Base-by-base conservation (phyloP, 2,329 filamentous ascomycete species). In the Cladosporium sp. region DNA sequence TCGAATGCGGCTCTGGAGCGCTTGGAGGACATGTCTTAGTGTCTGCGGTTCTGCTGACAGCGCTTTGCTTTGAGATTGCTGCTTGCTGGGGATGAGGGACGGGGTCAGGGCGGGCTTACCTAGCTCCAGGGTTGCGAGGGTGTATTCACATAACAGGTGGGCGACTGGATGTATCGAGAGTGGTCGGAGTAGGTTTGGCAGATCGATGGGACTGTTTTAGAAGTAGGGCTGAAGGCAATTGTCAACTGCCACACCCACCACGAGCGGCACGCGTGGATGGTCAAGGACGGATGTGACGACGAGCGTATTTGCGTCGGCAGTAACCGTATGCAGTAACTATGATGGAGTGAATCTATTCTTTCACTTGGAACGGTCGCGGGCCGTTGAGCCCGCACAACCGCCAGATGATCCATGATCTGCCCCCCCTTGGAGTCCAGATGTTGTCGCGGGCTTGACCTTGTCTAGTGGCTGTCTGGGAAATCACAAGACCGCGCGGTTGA, bases 1-100 rank as follows among this genome's bases (percentile, higher is more conserved):
- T 96, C 93, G 78, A 91, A 96, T 72, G 87, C 85, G 72, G 87
- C 87, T 74, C 90, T 90, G 73, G 89, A 89, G 79, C 93, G 88
- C 87, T 95, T 98, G 80, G 80, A 86, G 71, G 90, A 87, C 91
- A 94, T 94, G 67, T 68, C 69, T 74, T 72, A 74, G 73, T 69
- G 68, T 73, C 68, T 64, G 68, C 36, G 44, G 52, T 63, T 66
- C 66, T 69, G 64, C 58, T 69, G 67, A 72, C 71, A 72, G 67
- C 69, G 71, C 26, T 52, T 65, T 36, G 71, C 67, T 70, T 71
- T 74, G 72, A 74, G 71, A 74, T 69, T 54, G 66, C 62, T 47
- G 52, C 30, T 32, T 64, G 30, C 51, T 36, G 41, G 51, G 60
- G 47, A 36, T 14, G 59, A 57, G 61, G 36, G 61, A 47, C n/a